Evolutionary conservation across 164 flowering plant genomes (phyloP).

Genomic region (Chloranthus sessilifolius): DNA sequence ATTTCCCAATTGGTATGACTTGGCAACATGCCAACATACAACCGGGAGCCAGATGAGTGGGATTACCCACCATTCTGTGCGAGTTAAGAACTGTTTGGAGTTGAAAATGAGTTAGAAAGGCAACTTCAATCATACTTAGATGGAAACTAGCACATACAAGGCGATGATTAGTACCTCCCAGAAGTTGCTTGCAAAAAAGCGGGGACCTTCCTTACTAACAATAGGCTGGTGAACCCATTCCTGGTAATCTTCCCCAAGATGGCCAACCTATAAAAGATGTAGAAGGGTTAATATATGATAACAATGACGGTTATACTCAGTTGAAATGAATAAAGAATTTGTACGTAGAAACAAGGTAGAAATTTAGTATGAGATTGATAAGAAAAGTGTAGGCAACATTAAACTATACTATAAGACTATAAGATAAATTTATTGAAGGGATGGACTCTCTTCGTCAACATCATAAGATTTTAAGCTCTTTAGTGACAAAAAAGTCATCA

Average conservation of each 20-base stretch:
- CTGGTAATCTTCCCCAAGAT: conserved; percentile 86
- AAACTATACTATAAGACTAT: neutral
- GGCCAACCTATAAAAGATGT: conserved; percentile 65
- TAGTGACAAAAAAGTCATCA: too few species aligned
- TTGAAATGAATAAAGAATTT: neutral
- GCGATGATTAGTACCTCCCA: conserved; percentile 55
- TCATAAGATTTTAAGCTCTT: too few species aligned
- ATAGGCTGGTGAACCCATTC: conserved; percentile 98
- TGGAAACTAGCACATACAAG: neutral
- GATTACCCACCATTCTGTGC: conserved; percentile 74
- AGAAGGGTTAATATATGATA: neutral
- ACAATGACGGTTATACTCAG: neutral
- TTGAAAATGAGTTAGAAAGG: conserved; percentile 5
- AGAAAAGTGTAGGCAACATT: neutral
- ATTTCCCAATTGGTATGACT: conserved; percentile 51
- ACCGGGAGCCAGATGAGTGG: conserved; percentile 85
- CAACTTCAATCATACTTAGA: too few species aligned
- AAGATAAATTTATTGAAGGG: neutral
- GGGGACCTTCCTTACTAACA: conserved; percentile 79
- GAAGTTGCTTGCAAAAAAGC: conserved; percentile 74
- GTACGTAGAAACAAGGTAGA: neutral
- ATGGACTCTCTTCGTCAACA: too few species aligned
- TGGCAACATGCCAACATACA: conserved; percentile 38
- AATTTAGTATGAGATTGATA: neutral
- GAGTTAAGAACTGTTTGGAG: conserved; percentile 64